Base-by-base conservation (phyloP, 2,329 filamentous ascomycete genomes). In the Drechmeria coniospora region DNA sequence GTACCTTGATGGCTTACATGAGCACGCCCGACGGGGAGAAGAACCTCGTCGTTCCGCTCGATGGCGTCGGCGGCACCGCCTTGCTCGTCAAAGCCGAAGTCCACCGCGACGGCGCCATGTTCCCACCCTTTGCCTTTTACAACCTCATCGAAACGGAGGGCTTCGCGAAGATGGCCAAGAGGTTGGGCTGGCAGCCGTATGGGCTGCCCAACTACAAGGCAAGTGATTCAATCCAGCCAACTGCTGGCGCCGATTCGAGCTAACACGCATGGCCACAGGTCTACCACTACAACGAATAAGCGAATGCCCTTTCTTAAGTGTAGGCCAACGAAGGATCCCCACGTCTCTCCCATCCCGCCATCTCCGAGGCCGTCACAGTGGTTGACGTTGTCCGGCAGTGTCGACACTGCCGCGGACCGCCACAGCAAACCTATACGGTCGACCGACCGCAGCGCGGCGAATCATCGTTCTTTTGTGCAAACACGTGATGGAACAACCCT, bases 161-260 rank as follows among this genome's bases (percentile, higher is more conserved):
- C 0, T 98, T 98, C 46, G 86, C 90, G 12, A 93, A 87, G 58
- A 98, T 98, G 90, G 86, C 86, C 9, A 78, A 72, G 50, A 65
- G 90, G 38, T 54, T 98, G 46, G 84, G 84, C 26, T 94, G 84
- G 75, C 66, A 77, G 35, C 70, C 80, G 32, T 83, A 68, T 41
- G 90, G 90, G n/a, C 59, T 95, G 46, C 90, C 90, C 23, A 93
- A 95, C 58, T 98, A 98, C 59, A 86, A 87, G 65, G 90, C 94
- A 57, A 50, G 71, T 4, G 6, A 11, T 12, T 18, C 7, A 4
- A 10, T 4, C 6, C 16, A 9, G 15, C 18, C 24, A 11, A n/a
- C n/a, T n/a, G n/a, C 20, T 11, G 20, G 10, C 12, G 10, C 20
- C 12, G 10, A 11, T 5, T 21, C 12, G 5, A 9, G 28, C 38